These are phyloP conservation scores for Dittrichia graveolens DNA, from an alignment of 129 eudicot species.

Conservation along the genomic window DNA sequence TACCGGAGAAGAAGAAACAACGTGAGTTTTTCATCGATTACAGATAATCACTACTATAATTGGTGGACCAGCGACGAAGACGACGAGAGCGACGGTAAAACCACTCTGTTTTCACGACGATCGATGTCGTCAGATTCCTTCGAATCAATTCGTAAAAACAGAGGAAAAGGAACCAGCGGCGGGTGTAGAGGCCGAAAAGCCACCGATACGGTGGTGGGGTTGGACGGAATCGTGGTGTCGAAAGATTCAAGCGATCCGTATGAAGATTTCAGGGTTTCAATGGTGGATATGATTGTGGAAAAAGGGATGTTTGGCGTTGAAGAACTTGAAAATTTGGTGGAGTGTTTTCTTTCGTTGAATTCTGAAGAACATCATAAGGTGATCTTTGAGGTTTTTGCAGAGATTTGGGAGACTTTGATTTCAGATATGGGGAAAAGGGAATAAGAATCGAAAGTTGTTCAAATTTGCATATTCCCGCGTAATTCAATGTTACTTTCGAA, in stretches of 20 bases:
- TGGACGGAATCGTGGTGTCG: constrained; percentile 61
- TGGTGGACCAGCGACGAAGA: constrained; percentile 53
- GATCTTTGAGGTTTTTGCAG: constrained; percentile 65
- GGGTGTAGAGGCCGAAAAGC: constrained; percentile 22
- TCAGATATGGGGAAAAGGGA: constrained; percentile 21
- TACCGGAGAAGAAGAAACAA: constrained; percentile 33
- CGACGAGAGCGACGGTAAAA: constrained; percentile 26
- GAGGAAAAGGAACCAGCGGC: constrained; percentile 8
- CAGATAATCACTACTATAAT: constrained; percentile 39
- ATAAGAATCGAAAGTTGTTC: not conserved
- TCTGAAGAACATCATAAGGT: constrained; percentile 62
- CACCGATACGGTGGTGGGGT: constrained; percentile 20
- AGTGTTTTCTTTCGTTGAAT: constrained; percentile 64
- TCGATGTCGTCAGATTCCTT: constrained; percentile 52
- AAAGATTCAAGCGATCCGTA: constrained; percentile 77
- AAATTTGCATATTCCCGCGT: not conserved
- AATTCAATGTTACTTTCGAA: not conserved
- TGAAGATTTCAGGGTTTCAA: constrained; percentile 75
- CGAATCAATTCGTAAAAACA: constrained; percentile 24
- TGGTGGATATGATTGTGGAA: constrained; percentile 93
- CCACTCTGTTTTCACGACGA: constrained; percentile 52
- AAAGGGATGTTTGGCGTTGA: constrained; percentile 62
- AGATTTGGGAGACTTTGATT: constrained; percentile 71
- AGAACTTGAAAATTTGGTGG: constrained; percentile 66
- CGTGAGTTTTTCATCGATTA: constrained; percentile 37